These are phyloP conservation scores for Chaetomium globosum DNA, from an alignment of 2,329 filamentous ascomycete species.

Conservation along the genomic window DNA sequence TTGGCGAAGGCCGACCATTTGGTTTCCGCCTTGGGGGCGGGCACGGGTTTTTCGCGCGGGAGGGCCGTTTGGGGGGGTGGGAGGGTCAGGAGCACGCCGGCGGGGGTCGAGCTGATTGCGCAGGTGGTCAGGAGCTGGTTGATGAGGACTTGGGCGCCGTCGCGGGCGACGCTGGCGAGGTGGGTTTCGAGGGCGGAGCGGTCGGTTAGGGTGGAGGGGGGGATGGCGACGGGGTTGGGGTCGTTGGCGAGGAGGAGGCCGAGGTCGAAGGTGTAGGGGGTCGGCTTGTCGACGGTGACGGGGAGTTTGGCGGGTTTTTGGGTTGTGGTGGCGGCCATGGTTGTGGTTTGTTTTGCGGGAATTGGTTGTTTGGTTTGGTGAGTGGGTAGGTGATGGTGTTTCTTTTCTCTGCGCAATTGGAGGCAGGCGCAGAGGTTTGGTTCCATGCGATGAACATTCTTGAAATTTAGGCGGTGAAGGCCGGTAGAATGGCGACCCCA, in stretches of 20 bases:
- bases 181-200: constrained; percentile 62
- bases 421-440: neutral
- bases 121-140: constrained; percentile 93
- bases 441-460: constrained; percentile 3
- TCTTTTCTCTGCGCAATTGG: neutral
- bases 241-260: constrained; percentile 84
- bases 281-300: constrained; percentile 75
- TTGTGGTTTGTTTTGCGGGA: constrained; percentile 18
- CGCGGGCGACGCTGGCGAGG: constrained; percentile 75
- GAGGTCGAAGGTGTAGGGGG: constrained; percentile 92
- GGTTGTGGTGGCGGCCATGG: constrained; percentile 32
- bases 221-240: constrained; percentile 74
- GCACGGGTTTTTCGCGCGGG: constrained; percentile 90
- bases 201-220: constrained; percentile 47
- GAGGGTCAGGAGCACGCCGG: constrained; percentile 77
- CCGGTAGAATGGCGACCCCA: constrained; percentile 16
- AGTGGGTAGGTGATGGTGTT: constrained; percentile 13
- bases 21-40: constrained; percentile 77
- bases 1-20: constrained; percentile 96
- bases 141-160: constrained; percentile 87
- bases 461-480: constrained; percentile 25
- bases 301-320: constrained; percentile 55
- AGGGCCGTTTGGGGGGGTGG: constrained; percentile 70
- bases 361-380: constrained; percentile 2
- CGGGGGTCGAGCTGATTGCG: constrained; percentile 68